Conservation (phyloP, 2,329 filamentous ascomycete genomes). For the Spiromastix sp. region DNA sequence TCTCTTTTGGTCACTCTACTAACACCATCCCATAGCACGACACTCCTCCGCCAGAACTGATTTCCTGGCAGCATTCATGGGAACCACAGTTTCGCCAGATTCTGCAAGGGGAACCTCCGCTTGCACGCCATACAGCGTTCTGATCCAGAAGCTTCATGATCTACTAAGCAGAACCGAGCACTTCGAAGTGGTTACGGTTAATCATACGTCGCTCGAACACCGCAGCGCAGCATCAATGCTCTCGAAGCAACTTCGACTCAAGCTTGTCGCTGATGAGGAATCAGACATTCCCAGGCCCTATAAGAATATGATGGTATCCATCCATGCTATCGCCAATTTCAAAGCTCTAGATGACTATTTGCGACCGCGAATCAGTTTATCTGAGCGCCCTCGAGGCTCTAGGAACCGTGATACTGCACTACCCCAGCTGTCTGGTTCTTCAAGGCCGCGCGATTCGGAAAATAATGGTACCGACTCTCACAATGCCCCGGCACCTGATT, state of each 20-base stretch:
- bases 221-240: slow-evolving; percentile 84
- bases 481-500: neutral
- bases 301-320: slow-evolving; percentile 93
- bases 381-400: slow-evolving; percentile 58
- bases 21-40: no score
- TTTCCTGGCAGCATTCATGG: slow-evolving; percentile 91
- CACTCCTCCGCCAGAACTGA: slow-evolving; percentile 69
- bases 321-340: slow-evolving; percentile 96
- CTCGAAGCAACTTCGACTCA: slow-evolving; percentile 85
- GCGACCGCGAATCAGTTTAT: slow-evolving; percentile 72
- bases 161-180: slow-evolving; percentile 92
- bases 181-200: slow-evolving; percentile 93
- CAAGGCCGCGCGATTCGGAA: slow-evolving; percentile 47
- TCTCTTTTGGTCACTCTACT: no score
- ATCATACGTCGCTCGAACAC: slow-evolving; percentile 48
- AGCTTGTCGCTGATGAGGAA: slow-evolving; percentile 70
- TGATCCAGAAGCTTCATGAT: slow-evolving; percentile 92
- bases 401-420: slow-evolving; percentile 52
- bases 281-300: slow-evolving; percentile 64
- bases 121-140: slow-evolving; percentile 74
- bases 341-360: slow-evolving; percentile 95
- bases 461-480: slow-evolving; percentile 13
- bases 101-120: slow-evolving; percentile 56
- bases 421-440: slow-evolving; percentile 64
- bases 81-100: slow-evolving; percentile 49